Evolutionary conservation across 148 eudicot species (phyloP).

Genomic region (Arbutus unedo): DNA sequence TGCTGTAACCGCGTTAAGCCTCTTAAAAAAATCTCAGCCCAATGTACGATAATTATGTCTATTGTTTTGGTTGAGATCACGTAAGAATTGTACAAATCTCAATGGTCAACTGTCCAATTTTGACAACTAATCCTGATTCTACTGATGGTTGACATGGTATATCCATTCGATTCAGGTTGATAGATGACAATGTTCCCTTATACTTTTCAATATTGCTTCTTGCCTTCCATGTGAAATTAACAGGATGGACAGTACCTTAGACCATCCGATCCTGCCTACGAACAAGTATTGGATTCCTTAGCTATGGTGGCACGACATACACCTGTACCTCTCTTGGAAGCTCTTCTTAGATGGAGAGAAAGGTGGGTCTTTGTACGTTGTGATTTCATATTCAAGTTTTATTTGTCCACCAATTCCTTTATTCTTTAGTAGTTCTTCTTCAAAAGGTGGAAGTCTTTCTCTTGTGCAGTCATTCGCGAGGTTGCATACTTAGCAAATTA

Average conservation of each 20-base stretch:
- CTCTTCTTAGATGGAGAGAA: constrained; percentile 96
- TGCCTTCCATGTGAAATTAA: constrained; percentile 19
- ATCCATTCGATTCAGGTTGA: constrained; percentile 3
- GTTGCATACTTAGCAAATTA: background rate
- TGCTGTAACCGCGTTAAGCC: background rate
- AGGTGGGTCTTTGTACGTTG: constrained; percentile 38
- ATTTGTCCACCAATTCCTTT: background rate
- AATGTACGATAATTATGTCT: background rate
- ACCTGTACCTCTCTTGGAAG: constrained; percentile 95
- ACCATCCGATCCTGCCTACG: constrained; percentile 98
- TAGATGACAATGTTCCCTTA: background rate
- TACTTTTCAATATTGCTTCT: constrained; percentile 6
- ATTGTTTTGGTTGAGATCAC: background rate
- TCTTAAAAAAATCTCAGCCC: background rate
- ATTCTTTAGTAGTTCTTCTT: background rate
- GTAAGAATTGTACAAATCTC: background rate
- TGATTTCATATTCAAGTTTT: background rate
- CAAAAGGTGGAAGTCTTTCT: background rate
- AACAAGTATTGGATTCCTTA: constrained; percentile 95
- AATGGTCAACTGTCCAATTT: background rate
- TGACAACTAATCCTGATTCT: background rate
- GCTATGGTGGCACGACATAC: constrained; percentile 99
- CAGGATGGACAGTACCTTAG: constrained; percentile 99
- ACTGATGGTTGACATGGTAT: background rate
- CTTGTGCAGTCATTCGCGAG: background rate